These are phyloP conservation scores for Solanum hybrid DNA, from an alignment of 305 asterid genomes.

Conservation along the genomic window DNA sequence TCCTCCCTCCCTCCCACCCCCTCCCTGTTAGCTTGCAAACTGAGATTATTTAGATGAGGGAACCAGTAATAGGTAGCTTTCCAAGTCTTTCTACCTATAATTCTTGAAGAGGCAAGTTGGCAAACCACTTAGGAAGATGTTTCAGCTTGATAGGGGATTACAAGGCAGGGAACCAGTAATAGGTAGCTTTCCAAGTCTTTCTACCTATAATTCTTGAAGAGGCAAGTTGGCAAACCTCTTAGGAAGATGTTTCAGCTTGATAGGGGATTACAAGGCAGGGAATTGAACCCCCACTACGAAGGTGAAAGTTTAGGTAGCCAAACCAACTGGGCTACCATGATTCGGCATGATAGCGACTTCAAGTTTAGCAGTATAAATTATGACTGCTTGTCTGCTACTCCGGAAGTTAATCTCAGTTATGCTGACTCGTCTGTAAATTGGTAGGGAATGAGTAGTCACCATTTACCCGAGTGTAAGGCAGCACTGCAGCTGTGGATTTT, in stretches of 20 bases:
- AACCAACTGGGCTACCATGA: neutral
- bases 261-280: neutral
- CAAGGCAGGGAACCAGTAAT: neutral
- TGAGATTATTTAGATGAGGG: neutral
- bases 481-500: neutral
- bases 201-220: neutral
- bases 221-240: neutral
- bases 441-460: neutral
- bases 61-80: neutral
- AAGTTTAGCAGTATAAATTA: neutral
- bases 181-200: neutral
- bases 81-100: neutral
- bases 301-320: neutral
- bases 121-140: neutral
- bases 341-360: neutral
- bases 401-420: neutral
- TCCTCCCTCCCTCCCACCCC: no score
- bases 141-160: neutral
- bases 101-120: neutral
- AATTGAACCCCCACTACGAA: neutral
- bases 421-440: neutral
- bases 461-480: neutral
- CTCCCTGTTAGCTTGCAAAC: neutral
- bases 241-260: neutral
- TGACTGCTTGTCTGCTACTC: neutral